Evolutionary conservation across 768 basidiomycete species (phyloP).

Genomic region (Boletus coccyginus): DNA sequence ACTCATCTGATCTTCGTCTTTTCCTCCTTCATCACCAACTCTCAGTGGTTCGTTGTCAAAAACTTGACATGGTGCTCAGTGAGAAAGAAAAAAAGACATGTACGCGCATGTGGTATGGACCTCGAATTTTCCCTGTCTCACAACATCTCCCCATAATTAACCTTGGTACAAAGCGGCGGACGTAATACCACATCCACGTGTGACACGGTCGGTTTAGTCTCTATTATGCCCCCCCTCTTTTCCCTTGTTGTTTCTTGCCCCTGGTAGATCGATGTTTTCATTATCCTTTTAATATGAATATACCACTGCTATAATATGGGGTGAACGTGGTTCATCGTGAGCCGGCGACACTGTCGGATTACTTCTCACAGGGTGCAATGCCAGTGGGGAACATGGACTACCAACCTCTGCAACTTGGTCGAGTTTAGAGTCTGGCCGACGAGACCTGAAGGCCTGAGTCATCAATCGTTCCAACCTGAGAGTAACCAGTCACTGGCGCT

Average conservation of each 20-base stretch:
- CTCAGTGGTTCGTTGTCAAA: conserved; percentile 10
- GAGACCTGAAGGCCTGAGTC: too few species aligned
- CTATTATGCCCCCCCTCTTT: background rate
- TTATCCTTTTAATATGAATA: conserved; percentile 20
- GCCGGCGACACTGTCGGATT: too few species aligned
- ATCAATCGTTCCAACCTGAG: too few species aligned
- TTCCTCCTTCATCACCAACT: conserved; percentile 13
- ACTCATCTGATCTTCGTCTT: conserved; percentile 27
- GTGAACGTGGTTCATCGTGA: background rate
- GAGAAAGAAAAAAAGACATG: conserved; percentile 12
- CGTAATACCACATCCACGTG: conserved; percentile 12
- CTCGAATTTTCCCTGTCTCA: conserved; percentile 21
- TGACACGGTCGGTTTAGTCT: conserved; percentile 34
- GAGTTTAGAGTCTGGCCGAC: too few species aligned
- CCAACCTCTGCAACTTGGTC: too few species aligned
- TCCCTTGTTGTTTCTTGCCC: background rate
- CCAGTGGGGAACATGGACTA: too few species aligned
- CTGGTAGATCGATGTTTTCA: conserved; percentile 5
- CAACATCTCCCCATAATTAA: conserved; percentile 13
- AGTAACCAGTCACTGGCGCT: too few species aligned
- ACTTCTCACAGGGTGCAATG: too few species aligned
- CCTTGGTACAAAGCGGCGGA: conserved; percentile 21
- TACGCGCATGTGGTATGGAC: conserved; percentile 28
- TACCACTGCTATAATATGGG: conserved; percentile 3
- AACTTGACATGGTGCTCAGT: conserved; percentile 4